A percentile compares a stretch with the other conserved stretches of the same genome.
These are phyloP conservation scores for Ophiostoma ips DNA, from an alignment of 2,329 filamentous ascomycete genomes.

Conservation along the genomic window DNA sequence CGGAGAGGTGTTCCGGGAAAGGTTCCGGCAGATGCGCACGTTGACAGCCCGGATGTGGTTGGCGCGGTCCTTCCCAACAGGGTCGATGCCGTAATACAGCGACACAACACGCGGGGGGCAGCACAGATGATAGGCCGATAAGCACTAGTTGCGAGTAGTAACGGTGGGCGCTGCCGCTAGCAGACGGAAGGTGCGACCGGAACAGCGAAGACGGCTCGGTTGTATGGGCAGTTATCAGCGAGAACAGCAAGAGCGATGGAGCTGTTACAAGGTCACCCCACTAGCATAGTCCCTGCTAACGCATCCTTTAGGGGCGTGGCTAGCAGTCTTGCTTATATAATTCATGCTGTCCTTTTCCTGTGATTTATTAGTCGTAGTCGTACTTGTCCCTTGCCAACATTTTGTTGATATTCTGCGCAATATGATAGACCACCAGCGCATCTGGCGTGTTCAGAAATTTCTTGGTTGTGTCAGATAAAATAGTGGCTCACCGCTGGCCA, in stretches of 20 bases:
- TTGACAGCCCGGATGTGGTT: not conserved
- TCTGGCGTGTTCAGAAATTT: too few species aligned
- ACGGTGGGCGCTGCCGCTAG: too few species aligned
- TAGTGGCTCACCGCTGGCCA: too few species aligned
- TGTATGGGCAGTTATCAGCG: not conserved
- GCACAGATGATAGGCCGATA: too few species aligned
- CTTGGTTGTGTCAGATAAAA: too few species aligned
- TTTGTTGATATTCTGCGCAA: too few species aligned
- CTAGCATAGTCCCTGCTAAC: not conserved
- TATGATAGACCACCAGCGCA: too few species aligned
- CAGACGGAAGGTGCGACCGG: not conserved
- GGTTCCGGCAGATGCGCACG: too few species aligned
- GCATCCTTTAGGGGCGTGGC: not conserved
- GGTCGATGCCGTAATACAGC: too few species aligned
- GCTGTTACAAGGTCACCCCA: not conserved
- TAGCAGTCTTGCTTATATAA: not conserved
- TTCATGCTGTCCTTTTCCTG: not conserved
- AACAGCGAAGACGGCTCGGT: not conserved
- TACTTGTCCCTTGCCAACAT: not conserved
- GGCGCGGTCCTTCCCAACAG: not conserved
- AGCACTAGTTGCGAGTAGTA: too few species aligned
- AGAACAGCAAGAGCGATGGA: not conserved
- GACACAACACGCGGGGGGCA: too few species aligned
- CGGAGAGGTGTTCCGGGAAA: too few species aligned
- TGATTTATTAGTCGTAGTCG: not conserved